phyloP scores from a whole-genome alignment of 257 asterid species.

The Apocynum venetum region DNA sequence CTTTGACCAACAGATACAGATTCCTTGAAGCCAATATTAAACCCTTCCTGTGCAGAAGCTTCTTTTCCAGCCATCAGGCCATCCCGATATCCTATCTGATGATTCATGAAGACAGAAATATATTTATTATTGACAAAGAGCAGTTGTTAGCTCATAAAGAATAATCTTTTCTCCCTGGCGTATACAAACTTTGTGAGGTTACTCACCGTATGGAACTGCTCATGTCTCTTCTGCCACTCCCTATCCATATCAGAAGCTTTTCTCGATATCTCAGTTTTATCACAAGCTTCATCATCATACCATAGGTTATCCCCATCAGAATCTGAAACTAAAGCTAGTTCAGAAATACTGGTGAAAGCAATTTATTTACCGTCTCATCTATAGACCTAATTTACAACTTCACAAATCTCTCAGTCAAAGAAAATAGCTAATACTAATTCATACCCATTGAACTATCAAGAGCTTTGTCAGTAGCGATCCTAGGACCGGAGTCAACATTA shows the following conservation, averaged over 20 bases:
- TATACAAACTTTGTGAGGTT: slow-evolving; percentile 18
- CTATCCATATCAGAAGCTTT: slow-evolving; percentile 54
- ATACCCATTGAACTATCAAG: slow-evolving; percentile 10
- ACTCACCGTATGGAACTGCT: slow-evolving; percentile 68
- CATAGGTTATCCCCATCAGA: slow-evolving; percentile 48
- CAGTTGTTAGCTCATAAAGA: background rate
- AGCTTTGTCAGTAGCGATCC: slow-evolving; percentile 11
- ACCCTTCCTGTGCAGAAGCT: slow-evolving; percentile 80
- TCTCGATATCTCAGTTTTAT: slow-evolving; percentile 32
- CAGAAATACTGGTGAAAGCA: background rate
- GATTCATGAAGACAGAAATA: slow-evolving; percentile 23
- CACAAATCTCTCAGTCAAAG: too few relatives aligned
- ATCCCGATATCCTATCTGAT: slow-evolving; percentile 93
- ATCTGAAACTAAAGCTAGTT: slow-evolving; percentile 26
- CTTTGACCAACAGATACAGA: slow-evolving; percentile 60
- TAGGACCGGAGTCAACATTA: slow-evolving; percentile 21
- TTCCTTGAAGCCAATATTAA: slow-evolving; percentile 64
- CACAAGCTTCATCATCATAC: slow-evolving; percentile 58
- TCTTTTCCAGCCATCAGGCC: slow-evolving; percentile 86
- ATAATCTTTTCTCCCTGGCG: background rate
- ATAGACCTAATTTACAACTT: too few relatives aligned
- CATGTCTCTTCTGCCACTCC: slow-evolving; percentile 70
- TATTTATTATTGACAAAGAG: slow-evolving; percentile 1
- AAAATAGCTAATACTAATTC: background rate
- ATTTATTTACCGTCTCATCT: background rate